Evolutionary conservation across 2,329 filamentous ascomycete genomes (phyloP), one percentile per base, ranked within the genome.

Genomic region (Venturia nashicola): DNA sequence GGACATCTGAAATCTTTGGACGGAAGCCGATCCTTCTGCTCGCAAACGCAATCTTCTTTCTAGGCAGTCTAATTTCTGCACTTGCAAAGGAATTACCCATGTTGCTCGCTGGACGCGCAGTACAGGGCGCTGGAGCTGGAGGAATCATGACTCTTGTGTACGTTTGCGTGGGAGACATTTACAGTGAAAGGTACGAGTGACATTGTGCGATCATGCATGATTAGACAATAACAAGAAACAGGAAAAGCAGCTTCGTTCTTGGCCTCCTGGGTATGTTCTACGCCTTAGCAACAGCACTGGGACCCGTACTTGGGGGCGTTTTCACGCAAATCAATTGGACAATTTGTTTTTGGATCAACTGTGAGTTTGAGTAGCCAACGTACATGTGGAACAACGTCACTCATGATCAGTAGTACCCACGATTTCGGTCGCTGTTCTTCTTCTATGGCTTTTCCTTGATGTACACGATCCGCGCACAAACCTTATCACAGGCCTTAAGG

Each of bases 141-240:
- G 83, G 83, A 9, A 77, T 84, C 65, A 74, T 83, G n/a, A 80
- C 81, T n/a, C 75, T 86, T 5, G 81, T 82, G 65, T 85, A 85
- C 69, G 83, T 86, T 61, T 79, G 77, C 68, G 77, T 86, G 23
- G 79, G 80, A 57, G 83, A 86, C 72, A 72, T 83, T 14, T 65
- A 66, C 63, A 65, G 62, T n/a, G 71, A 74, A 27, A 69, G 73
- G 71, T 73, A 66, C 39, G 68, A 59, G 42, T 32, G 20, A 51
- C 20, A 12, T 40, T 54, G 16, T 16, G 12, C 44, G 5, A n/a
- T 27, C 7, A 16, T 14, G 34, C 12, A 12, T 36, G 51, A n/a
- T 20, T 27, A 16, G 20, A 16, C 6, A 42, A 61, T 65, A 68
- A 73, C 62, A 40, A 16, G 64, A 46, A 5, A 43, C 61, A 79